A percentile compares a stretch with the other conserved stretches of the same genome.
Conservation (phyloP, 176 grass and related monocot genomes). For the Hordeum marinum region DNA sequence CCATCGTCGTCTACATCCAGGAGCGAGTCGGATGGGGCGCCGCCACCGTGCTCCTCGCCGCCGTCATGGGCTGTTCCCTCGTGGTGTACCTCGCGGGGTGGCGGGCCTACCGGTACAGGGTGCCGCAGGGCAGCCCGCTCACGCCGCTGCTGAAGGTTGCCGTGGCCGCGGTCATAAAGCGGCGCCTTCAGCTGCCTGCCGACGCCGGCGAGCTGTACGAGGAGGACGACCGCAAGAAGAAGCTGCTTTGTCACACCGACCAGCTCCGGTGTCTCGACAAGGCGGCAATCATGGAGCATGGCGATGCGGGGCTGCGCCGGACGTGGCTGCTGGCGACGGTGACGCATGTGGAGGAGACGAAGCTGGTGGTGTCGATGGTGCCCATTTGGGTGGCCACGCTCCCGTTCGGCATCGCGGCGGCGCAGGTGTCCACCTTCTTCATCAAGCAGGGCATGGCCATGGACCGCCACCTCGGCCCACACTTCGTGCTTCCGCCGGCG, state of each 20-base stretch:
- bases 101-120: constrained; percentile 53
- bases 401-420: constrained; percentile 52
- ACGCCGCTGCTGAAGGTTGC: constrained; percentile 56
- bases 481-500: constrained; percentile 63
- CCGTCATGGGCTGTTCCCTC: constrained; percentile 49
- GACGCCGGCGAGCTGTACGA: constrained; percentile 54
- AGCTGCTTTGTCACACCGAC: constrained; percentile 54
- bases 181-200: constrained; percentile 35
- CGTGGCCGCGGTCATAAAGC: constrained; percentile 52
- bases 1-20: constrained; percentile 52
- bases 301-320: constrained; percentile 2
- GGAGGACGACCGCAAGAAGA: constrained; percentile 33
- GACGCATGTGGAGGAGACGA: constrained; percentile 94
- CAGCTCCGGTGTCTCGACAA: constrained; percentile 69
- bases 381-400: constrained; percentile 76
- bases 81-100: constrained; percentile 51
- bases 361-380: constrained; percentile 62
- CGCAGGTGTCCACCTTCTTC: constrained; percentile 75
- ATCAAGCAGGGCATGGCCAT: constrained; percentile 80
- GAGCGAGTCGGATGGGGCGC: constrained; percentile 54
- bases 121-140: constrained; percentile 46
- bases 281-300: constrained; percentile 66
- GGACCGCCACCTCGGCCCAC: constrained; percentile 45
- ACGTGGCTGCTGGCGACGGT: constrained; percentile 65
- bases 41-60: constrained; percentile 46